Conservation (phyloP, 1,284 basidiomycete species). For the Fereydounia khargensis region DNA sequence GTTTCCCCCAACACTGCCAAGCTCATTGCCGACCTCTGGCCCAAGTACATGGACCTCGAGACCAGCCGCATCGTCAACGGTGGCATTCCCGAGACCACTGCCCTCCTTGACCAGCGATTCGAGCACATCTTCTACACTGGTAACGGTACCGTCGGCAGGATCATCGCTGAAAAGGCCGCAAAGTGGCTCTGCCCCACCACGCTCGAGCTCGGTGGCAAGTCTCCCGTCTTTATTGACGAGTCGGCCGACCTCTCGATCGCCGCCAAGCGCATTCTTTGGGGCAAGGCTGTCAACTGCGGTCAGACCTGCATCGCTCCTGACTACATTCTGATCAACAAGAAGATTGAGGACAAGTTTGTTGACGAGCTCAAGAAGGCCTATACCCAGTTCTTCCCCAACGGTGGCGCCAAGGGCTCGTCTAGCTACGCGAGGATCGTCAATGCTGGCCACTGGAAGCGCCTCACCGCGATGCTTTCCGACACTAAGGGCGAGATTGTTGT, state of each 20-base stretch:
- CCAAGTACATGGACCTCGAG: constrained; percentile 77
- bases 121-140: constrained; percentile 68
- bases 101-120: constrained; percentile 77
- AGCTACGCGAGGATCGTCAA: constrained; percentile 64
- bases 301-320: constrained; percentile 68
- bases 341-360: constrained; percentile 68
- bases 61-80: constrained; percentile 74
- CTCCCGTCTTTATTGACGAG: constrained; percentile 75
- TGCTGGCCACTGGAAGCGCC: constrained; percentile 64
- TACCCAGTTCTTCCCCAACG: constrained; percentile 58
- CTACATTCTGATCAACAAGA: constrained; percentile 70
- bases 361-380: constrained; percentile 66
- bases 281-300: constrained; percentile 68
- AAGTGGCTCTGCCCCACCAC: constrained; percentile 80
- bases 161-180: constrained; percentile 78
- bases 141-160: constrained; percentile 70
- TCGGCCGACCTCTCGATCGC: constrained; percentile 61
- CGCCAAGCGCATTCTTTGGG: constrained; percentile 69
- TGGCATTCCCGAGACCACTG: constrained; percentile 71
- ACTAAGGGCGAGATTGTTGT: constrained; percentile 71
- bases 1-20: constrained; percentile 68
- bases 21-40: constrained; percentile 71
- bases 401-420: constrained; percentile 60
- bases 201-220: constrained; percentile 77
- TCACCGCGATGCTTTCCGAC: constrained; percentile 67